phyloP scores from a whole-genome alignment of 2,329 filamentous ascomycete species.

The Phialemoniopsis sp. region DNA sequence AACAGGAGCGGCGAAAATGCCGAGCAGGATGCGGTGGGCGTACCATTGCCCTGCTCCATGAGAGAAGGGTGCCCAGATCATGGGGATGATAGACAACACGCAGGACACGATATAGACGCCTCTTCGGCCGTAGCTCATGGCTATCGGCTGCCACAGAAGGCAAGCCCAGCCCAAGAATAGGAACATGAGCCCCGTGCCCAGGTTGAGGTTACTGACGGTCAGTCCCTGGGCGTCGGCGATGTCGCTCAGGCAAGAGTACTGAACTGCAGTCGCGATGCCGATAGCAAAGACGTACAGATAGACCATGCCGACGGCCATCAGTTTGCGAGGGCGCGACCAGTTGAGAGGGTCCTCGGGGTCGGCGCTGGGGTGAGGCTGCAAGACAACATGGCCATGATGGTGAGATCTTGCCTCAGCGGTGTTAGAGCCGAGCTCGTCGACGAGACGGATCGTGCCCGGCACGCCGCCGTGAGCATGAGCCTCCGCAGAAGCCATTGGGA shows the following conservation, averaged over 20 bases:
- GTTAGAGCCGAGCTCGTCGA: constrained; percentile 25
- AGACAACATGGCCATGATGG: constrained; percentile 30
- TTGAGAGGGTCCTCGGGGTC: constrained; percentile 50
- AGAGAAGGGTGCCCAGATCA: constrained; percentile 27
- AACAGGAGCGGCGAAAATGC: constrained; percentile 17
- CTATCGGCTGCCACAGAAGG: constrained; percentile 48
- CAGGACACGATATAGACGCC: constrained; percentile 38
- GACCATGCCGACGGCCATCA: constrained; percentile 19
- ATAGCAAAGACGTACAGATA: constrained; percentile 34
- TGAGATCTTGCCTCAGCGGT: constrained; percentile 16
- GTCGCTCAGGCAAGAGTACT: constrained; percentile 41
- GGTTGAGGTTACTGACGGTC: constrained; percentile 37
- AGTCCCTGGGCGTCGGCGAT: constrained; percentile 39
- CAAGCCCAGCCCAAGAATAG: constrained; percentile 37
- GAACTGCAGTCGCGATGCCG: constrained; percentile 35
- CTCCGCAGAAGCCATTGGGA: no score
- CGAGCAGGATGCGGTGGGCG: constrained; percentile 17
- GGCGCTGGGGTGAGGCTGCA: constrained; percentile 45
- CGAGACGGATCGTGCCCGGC: constrained; percentile 37
- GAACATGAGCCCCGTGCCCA: constrained; percentile 49
- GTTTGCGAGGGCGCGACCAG: constrained; percentile 45
- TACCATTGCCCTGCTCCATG: constrained; percentile 10
- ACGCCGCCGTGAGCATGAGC: neutral
- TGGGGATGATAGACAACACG: constrained; percentile 23
- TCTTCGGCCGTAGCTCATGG: constrained; percentile 46